Evolutionary conservation across 352 stramenopile genomes (phyloP).

Genomic region (Pythium pectinolyticum): DNA sequence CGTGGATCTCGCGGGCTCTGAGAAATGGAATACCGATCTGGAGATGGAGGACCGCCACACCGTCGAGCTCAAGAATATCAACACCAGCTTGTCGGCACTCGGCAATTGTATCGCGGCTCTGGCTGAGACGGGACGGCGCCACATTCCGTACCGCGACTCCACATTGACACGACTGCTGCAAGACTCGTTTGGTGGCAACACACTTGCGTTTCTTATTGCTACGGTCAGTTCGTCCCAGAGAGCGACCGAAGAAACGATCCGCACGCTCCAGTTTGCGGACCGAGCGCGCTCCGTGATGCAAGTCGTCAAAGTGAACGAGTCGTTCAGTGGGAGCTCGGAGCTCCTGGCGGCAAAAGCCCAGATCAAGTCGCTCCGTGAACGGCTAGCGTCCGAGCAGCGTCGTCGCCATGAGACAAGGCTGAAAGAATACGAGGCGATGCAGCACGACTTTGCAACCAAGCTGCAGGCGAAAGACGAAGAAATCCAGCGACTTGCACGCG

Average conservation of each 20-base stretch:
- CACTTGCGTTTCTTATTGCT: constrained; percentile 67
- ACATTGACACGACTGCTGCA: constrained; percentile 88
- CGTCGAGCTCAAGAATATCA: constrained; percentile 89
- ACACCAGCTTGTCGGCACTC: constrained; percentile 87
- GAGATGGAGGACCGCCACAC: constrained; percentile 73
- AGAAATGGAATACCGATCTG: constrained; percentile 84
- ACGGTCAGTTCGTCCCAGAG: constrained; percentile 53
- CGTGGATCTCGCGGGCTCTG: constrained; percentile 75
- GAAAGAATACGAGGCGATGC: constrained; percentile 57
- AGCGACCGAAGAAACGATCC: constrained; percentile 65
- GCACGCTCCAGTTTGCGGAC: constrained; percentile 79
- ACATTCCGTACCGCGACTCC: constrained; percentile 91
- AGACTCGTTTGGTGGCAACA: constrained; percentile 78
- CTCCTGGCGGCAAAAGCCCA: constrained; percentile 58
- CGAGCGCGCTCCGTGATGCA: constrained; percentile 75
- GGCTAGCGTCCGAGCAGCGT: constrained; percentile 49
- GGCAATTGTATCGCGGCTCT: constrained; percentile 92
- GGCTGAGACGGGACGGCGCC: constrained; percentile 69
- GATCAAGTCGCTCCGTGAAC: constrained; percentile 52
- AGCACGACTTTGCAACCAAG: constrained; percentile 49
- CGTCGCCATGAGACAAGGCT: constrained; percentile 46
- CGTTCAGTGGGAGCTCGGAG: constrained; percentile 48
- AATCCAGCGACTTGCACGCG: constrained; percentile 46
- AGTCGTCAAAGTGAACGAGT: constrained; percentile 66
- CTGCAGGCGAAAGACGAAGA: constrained; percentile 68